Evolutionary conservation across 78 protist species (phyloP).

Genomic region (Guillardia theta): DNA sequence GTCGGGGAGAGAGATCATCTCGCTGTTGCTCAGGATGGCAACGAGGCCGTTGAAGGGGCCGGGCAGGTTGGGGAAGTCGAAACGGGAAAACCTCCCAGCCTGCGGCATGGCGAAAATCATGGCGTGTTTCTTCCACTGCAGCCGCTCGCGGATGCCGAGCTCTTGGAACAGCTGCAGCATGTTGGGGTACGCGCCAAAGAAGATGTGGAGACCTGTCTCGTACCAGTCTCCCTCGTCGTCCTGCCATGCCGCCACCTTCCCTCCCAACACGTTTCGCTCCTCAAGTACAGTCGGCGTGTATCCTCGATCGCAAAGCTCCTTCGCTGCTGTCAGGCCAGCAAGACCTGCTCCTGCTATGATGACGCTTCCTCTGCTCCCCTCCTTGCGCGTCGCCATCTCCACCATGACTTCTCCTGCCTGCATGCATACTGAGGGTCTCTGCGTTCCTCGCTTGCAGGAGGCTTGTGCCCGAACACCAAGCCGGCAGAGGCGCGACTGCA

Average conservation of each 20-base stretch:
- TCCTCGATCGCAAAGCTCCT: neutral
- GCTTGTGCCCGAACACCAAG: too few species aligned
- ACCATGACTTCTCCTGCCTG: too few species aligned
- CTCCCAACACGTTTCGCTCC: slow-evolving; percentile 46
- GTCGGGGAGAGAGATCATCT: slow-evolving; percentile 43
- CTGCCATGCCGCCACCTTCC: slow-evolving; percentile 55
- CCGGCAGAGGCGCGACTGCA: too few species aligned
- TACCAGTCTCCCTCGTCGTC: slow-evolving; percentile 59
- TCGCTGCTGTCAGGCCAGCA: slow-evolving; percentile 46
- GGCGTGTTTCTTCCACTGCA: slow-evolving; percentile 58
- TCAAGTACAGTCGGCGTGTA: slow-evolving; percentile 45
- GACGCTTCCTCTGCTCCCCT: neutral
- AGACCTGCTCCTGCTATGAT: slow-evolving; percentile 48
- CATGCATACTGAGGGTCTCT: too few species aligned
- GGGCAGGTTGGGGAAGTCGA: slow-evolving; percentile 37
- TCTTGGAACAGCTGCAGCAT: slow-evolving; percentile 53
- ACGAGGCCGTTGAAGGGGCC: slow-evolving; percentile 41
- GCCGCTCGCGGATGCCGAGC: slow-evolving; percentile 53
- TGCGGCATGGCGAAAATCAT: slow-evolving; percentile 53
- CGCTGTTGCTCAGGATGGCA: slow-evolving; percentile 39
- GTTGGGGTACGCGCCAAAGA: slow-evolving; percentile 63
- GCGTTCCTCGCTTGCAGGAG: too few species aligned
- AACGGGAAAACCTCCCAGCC: slow-evolving; percentile 42
- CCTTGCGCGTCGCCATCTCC: too few species aligned
- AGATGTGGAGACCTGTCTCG: slow-evolving; percentile 62